Conservation (phyloP, 2,329 filamentous ascomycete genomes). For the Colletotrichum siamense region DNA sequence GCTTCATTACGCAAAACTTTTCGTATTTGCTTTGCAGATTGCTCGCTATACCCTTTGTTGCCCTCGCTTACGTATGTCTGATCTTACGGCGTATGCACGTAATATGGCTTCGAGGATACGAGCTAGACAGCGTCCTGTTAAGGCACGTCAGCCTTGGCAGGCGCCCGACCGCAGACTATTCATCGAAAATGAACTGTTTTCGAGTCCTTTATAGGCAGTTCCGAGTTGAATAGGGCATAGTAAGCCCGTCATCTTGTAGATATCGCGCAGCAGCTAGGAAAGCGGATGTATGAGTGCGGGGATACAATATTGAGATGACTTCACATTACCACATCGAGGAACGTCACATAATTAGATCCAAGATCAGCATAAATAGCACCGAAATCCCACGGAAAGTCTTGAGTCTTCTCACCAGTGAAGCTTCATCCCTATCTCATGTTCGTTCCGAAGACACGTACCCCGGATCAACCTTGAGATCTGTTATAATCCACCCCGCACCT, state of each 20-base stretch:
- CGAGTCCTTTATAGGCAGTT: not conserved
- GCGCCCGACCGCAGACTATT: not conserved
- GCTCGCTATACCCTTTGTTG: not conserved
- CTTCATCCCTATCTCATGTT: not conserved
- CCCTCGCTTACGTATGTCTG: not conserved
- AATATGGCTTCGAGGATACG: not conserved
- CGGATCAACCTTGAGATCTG: not conserved
- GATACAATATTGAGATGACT: not conserved
- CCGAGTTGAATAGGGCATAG: not conserved
- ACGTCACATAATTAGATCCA: not conserved
- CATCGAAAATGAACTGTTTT: not conserved
- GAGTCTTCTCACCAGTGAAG: not conserved
- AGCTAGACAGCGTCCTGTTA: not conserved
- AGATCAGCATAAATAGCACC: not conserved
- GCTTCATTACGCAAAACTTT: accelerated
- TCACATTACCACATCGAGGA: not conserved
- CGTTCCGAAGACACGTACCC: accelerated
- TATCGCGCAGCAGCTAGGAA: not conserved
- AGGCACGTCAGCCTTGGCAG: not conserved
- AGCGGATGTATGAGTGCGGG: not conserved
- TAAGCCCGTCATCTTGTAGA: not conserved
- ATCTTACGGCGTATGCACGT: not conserved
- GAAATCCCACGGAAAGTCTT: accelerated
- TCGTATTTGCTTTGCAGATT: accelerated
- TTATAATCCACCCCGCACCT: accelerated